Percentiles rank a stretch among this genome's conserved stretches.
phyloP scores from a whole-genome alignment of 192 early-diverging fungal genomes.

The Gigaspora rosea region DNA sequence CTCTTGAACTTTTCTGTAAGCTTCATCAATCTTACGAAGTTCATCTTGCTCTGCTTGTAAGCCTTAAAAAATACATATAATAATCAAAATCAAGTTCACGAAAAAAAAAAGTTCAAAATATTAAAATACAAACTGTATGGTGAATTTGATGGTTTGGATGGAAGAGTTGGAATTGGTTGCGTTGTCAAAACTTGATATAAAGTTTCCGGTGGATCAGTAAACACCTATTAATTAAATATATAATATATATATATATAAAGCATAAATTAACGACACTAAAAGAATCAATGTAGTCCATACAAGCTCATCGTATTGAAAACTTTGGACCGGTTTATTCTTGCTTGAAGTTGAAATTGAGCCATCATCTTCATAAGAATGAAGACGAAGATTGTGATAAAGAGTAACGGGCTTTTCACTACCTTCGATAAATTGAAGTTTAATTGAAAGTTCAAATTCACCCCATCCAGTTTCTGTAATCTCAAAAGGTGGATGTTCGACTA shows the following conservation, averaged over 20 bases:
- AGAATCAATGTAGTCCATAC: conserved; percentile 47
- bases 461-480: conserved; percentile 96
- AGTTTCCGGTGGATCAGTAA: conserved; percentile 82
- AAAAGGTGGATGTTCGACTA: conserved; percentile 81
- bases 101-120: background rate
- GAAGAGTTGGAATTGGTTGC: conserved; percentile 48
- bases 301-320: conserved; percentile 82
- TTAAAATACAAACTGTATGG: conserved; percentile 43
- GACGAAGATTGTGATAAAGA: conserved; percentile 86
- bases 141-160: conserved; percentile 47
- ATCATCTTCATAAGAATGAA: conserved; percentile 86
- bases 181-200: conserved; percentile 63
- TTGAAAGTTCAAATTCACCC: conserved; percentile 98
- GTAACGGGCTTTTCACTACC: conserved; percentile 79
- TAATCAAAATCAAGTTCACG: background rate
- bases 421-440: conserved; percentile 83
- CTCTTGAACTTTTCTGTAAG: conserved; percentile 57
- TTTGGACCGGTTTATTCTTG: conserved; percentile 67
- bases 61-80: conserved; percentile 10
- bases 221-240: conserved; percentile 50
- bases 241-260: conserved; percentile 13
- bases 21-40: conserved; percentile 60
- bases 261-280: conserved; percentile 33
- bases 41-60: conserved; percentile 73
- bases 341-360: conserved; percentile 53